Conservation (phyloP, 164 flowering plant species). For the Stephania japonica region DNA sequence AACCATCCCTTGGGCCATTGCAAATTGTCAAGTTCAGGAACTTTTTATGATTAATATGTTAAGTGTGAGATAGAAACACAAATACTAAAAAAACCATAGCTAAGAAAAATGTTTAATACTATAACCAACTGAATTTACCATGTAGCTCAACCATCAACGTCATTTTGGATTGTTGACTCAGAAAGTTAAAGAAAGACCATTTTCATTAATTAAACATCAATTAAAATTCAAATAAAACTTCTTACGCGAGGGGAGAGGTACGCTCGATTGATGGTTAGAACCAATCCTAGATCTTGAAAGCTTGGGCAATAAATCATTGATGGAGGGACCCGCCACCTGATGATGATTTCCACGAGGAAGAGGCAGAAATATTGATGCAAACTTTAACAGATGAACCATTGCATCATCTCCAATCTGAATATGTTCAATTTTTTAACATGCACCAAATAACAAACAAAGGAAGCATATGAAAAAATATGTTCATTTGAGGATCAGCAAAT, state of each 20-base stretch:
- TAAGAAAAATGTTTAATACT: neutral
- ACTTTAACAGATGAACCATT: conserved; percentile 54
- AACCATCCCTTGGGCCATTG: too few species aligned
- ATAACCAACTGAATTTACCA: neutral
- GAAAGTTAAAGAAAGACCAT: neutral
- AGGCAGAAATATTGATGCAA: conserved; percentile 64
- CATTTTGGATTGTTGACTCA: neutral
- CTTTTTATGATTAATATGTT: too few species aligned
- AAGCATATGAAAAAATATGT: neutral
- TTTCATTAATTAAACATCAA: neutral
- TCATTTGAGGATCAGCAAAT: neutral
- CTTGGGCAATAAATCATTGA: conserved; percentile 25
- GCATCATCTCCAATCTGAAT: conserved; percentile 66
- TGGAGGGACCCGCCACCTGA: conserved; percentile 66
- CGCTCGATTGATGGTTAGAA: conserved; percentile 7
- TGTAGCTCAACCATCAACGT: neutral
- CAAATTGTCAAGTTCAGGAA: too few species aligned
- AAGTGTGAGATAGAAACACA: neutral
- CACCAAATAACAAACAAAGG: neutral
- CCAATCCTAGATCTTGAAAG: conserved; percentile 15
- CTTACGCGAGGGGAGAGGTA: conserved; percentile 24
- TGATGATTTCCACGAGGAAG: conserved; percentile 30
- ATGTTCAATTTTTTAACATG: conserved; percentile 3
- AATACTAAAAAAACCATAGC: neutral
- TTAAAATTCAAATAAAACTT: neutral